Base-by-base conservation (phyloP, 2,329 filamentous ascomycete species). In the Plectosphaerella sp. region DNA sequence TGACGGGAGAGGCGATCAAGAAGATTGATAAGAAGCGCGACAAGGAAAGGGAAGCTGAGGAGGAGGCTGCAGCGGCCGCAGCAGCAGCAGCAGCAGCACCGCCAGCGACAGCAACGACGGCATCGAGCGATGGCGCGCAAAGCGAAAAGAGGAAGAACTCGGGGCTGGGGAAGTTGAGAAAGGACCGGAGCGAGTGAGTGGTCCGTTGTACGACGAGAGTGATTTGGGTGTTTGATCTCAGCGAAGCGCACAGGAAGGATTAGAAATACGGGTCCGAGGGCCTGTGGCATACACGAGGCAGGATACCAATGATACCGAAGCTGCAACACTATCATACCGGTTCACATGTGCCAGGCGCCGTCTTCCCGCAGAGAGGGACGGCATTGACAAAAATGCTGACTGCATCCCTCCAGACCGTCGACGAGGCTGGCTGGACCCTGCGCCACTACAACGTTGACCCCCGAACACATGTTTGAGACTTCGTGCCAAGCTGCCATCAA, bases 1-100 rank as follows among this genome's bases (percentile, higher is more conserved):
- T 95, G 52, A 95, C 90, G 48, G 65, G 75, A 33, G 72, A 82
- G 51, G 78, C 78, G 9, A 79, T 78, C 5, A 47, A 47, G 45
- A 47, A 47, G 25, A 47, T 47, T 16, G 45, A 47, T n/a, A 18
- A 47, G 25, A 47, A 47, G 45, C 41, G 41, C 16, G 18, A 20
- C 41, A 43, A 43, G 41, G 28, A 47, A 8, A 47, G 14, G 25
- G 18, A 47, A 25, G n/a, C 28, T 12, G 24, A 28, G 43, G n/a
- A 46, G 41, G 28, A 33, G 28, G 28, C 37, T 12, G 37, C 37
- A 41, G 37, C 15, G 14, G 16, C 37, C 3, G 12, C 36, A 16
- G 16, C 3, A 41, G 16, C 15, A 8, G 16, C 15, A 14, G 16
- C 15, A 14, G 5, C 37, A 11, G 15, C 37, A 3, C n/a, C 41